Percentiles rank a stretch among this genome's conserved stretches.
Conservation (phyloP, 805 yeast species). For the Metschnikowia kofuensis region DNA sequence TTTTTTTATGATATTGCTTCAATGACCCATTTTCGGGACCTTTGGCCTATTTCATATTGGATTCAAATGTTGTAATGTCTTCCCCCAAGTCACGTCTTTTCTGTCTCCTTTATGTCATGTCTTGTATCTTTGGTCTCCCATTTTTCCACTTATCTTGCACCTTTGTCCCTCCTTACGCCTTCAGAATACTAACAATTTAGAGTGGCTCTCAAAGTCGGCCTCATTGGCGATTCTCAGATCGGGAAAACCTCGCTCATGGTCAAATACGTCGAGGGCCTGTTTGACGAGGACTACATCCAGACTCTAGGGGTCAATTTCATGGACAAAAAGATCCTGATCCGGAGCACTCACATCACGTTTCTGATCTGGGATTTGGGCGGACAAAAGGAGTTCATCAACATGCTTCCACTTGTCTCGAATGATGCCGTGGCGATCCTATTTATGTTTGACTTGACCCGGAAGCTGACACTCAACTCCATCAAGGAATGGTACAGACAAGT, state of each 20-base stretch:
- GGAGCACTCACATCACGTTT: slow-evolving; percentile 84
- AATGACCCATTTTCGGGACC: no score
- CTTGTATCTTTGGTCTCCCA: no score
- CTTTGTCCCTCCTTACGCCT: no score
- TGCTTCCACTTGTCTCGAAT: slow-evolving; percentile 88
- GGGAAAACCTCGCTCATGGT: slow-evolving; percentile 97
- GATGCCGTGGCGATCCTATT: slow-evolving; percentile 91
- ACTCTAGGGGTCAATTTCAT: slow-evolving; percentile 94
- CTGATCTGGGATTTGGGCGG: slow-evolving; percentile 97
- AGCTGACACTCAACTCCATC: slow-evolving; percentile 79
- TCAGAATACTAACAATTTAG: slow-evolving; percentile 27
- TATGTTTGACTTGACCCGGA: slow-evolving; percentile 84
- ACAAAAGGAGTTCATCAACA: slow-evolving; percentile 88
- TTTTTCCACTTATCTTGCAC: no score
- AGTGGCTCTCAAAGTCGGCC: slow-evolving; percentile 81
- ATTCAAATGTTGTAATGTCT: no score
- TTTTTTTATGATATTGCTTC: no score
- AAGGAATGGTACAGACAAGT: slow-evolving; percentile 96
- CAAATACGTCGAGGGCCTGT: slow-evolving; percentile 92
- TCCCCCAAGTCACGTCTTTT: no score
- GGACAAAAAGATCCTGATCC: slow-evolving; percentile 82
- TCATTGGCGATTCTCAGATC: slow-evolving; percentile 92
- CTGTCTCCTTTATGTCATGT: no score
- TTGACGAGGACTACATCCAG: slow-evolving; percentile 88
- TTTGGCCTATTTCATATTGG: no score